phyloP scores from a whole-genome alignment of 2,329 filamentous ascomycete genomes.

The Talaromyces sp. region DNA sequence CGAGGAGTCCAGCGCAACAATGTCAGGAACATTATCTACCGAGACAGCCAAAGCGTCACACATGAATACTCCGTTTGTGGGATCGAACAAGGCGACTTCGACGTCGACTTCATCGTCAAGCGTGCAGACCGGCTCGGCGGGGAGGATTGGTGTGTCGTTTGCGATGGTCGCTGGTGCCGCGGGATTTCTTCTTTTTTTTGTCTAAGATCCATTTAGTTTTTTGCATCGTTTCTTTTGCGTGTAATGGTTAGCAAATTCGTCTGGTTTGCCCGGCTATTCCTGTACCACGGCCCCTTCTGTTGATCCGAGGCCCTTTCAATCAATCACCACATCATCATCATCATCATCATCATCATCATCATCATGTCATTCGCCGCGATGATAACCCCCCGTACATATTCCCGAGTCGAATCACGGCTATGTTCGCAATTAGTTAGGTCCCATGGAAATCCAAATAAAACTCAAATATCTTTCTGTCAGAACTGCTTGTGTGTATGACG shows the following conservation, averaged over 20 bases:
- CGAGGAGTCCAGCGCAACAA: not conserved
- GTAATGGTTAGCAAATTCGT: not conserved
- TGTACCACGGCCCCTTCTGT: not conserved
- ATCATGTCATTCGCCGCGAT: slow-evolving; percentile 2
- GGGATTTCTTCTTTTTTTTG: slow-evolving; percentile 30
- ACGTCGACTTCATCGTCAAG: slow-evolving; percentile 20
- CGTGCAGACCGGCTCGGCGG: slow-evolving; percentile 23
- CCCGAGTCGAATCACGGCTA: not conserved
- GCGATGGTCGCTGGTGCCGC: slow-evolving; percentile 32
- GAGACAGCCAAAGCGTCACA: slow-evolving; percentile 17
- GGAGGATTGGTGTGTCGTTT: slow-evolving; percentile 29
- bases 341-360: too few relatives aligned
- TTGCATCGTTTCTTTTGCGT: not conserved
- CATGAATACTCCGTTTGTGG: slow-evolving; percentile 18
- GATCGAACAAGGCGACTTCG: slow-evolving; percentile 17
- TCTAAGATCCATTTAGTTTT: slow-evolving; percentile 12
- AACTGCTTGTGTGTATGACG: not conserved
- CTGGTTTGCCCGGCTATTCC: not conserved
- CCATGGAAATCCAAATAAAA: slow-evolving; percentile 1
- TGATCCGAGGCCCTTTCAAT: not conserved
- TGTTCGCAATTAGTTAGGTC: slow-evolving; percentile 11
- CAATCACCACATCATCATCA: not conserved
- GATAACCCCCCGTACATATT: slow-evolving; percentile 9
- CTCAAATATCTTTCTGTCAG: not conserved
- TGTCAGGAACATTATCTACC: not conserved